Base-by-base conservation (phyloP, 208 protist genomes). In the Wallacemonas sp. region DNA sequence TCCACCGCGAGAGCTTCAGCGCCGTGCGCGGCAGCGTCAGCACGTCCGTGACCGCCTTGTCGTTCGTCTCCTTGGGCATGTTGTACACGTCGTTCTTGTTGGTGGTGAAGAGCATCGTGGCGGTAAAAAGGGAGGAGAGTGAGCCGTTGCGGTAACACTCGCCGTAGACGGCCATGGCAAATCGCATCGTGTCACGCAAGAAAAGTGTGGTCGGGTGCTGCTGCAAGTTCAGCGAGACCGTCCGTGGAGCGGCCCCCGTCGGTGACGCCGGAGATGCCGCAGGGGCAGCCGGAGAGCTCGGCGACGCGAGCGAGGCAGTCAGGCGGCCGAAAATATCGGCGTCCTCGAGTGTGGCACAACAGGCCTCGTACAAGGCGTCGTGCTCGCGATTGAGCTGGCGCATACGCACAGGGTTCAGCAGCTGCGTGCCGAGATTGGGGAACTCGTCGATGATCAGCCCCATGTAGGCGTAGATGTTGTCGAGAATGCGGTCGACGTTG, bases 111-210 rank as follows among this genome's bases (percentile, higher is more conserved):
- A 74, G 64, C 36, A 79, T 44, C 14, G 80, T 55, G 26, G 67
- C 33, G 22, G 67, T 49, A 26, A 77, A 20, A 42, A 79, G 65
- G 18, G 74, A 78, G 12, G 76, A 79, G 39, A 91, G 66, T 33
- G 44, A 71, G 62, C 81, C 79, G 44, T 71, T 62, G 8, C 74
- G 71, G 67, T 87, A 91, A 25, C 69, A 59, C 32, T 77, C 69
- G 29, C 85, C 85, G 70, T 91, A 91, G 39, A 77, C 82, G 10
- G 85, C 85, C 7, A 76, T 82, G 1, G 85, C 81, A 62, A 80
- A 88, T 23, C 85, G 85, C 68, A 91, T 48, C 22, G 54, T 61
- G 23, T 87, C 68, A 45, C 81, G 81, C 18, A 90, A 45, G 1
- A 81, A 52, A 3, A 71, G 44, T 39, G 77, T 76, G 49, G 74